Evolutionary conservation across 306 rosid genomes (phyloP), one percentile per base, ranked within the genome.

Genomic region (Argentina anserina): DNA sequence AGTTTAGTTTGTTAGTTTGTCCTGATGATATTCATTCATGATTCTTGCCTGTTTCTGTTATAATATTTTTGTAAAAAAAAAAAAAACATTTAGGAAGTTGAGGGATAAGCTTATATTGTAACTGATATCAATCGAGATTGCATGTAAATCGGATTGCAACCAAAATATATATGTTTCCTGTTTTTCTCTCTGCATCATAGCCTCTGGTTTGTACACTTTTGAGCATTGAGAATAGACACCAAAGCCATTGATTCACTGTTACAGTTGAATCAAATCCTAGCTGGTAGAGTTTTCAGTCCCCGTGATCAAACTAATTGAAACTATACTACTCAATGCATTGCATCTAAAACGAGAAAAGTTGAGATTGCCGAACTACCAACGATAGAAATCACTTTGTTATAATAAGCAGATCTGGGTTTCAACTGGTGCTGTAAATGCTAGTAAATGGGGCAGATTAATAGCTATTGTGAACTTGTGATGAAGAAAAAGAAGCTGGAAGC

Each of bases 11-110:
- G 66, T 75, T 65, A 72, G 29, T 76, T 62, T 77, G 80, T 49
- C 59, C 70, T 85, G 64, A 68, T 81, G 82, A 47, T 72, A 70
- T 76, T 74, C 77, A 80, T 87, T 84, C 82, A 64, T 80, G 84
- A 87, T 87, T 89, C 84, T 86, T 89, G 85, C 74, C 71, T 85
- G 86, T 82, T 79, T 80, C 84, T 80, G 82, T 81, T 83, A 88
- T 90, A 90, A 87, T 60, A 6, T 49, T 28, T 81, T 79, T 89
- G 90, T 90, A 90, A 76, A 87, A 80, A n/a, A n/a, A n/a, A n/a
- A n/a, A n/a, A n/a, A n/a, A n/a, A 52, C 79, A 87, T 20, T 71
- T 85, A 86, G 89, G 90, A 75, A 76, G 71, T 53, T 60, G 75
- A 64, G 65, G 31, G 80, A 65, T 40, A 83, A 79, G 85, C 78